A percentile compares a stretch with the other conserved stretches of the same genome.
These are phyloP conservation scores for Paxillus ammoniavirescens DNA, from an alignment of 768 basidiomycete genomes.

Conservation along the genomic window DNA sequence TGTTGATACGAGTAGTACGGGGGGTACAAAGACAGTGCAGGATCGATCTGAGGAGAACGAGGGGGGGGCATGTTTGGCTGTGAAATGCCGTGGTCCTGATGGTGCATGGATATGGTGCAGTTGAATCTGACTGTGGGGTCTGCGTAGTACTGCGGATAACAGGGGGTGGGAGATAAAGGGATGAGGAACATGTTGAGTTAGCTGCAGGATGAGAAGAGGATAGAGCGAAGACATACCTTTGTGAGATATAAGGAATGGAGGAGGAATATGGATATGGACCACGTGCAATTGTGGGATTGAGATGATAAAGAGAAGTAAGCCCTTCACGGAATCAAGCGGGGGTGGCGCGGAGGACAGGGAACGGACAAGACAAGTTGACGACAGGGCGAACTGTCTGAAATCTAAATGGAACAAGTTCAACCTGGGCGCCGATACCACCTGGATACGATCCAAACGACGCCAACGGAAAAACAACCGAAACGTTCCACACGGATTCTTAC, in stretches of 20 bases:
- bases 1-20: slow-evolving; percentile 59
- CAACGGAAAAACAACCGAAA: background rate
- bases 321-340: slow-evolving; percentile 10
- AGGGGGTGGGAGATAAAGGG: slow-evolving; percentile 18
- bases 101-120: slow-evolving; percentile 42
- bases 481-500: slow-evolving; percentile 6
- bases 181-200: slow-evolving; percentile 16
- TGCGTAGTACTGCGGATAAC: slow-evolving; percentile 21
- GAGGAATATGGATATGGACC: background rate
- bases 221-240: slow-evolving; percentile 11
- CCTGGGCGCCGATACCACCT: background rate
- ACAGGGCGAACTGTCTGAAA: background rate
- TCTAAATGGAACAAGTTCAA: background rate
- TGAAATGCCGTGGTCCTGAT: slow-evolving; percentile 42
- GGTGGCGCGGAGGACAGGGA: slow-evolving; percentile 6
- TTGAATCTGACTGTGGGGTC: slow-evolving; percentile 36
- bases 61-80: slow-evolving; percentile 42
- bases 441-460: background rate
- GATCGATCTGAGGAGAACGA: slow-evolving; percentile 67
- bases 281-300: slow-evolving; percentile 7
- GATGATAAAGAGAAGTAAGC: background rate
- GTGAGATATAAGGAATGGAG: slow-evolving; percentile 8
- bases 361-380: slow-evolving; percentile 1
- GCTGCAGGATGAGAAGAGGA: background rate
- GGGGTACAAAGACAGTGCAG: slow-evolving; percentile 65